Percentiles rank a stretch among this genome's conserved stretches.
phyloP scores from a whole-genome alignment of 768 basidiomycete genomes.

The Auricularia auricula-judae region DNA sequence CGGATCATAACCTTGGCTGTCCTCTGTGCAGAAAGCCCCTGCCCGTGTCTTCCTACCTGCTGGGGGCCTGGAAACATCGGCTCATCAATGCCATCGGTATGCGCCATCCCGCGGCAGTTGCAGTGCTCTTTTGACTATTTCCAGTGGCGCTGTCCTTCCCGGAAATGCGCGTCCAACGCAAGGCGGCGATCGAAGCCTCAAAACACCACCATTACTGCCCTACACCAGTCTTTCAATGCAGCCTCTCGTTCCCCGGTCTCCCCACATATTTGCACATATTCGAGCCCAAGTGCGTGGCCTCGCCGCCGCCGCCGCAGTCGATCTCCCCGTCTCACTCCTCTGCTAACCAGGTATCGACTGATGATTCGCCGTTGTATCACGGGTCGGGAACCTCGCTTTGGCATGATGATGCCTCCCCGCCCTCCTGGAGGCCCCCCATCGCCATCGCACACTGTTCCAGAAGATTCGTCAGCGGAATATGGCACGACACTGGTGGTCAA shows the following conservation, averaged over 20 bases:
- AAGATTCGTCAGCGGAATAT: constrained; percentile 42
- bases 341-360: constrained; percentile 59
- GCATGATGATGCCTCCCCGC: constrained; percentile 77
- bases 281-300: constrained; percentile 54
- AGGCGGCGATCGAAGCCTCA: constrained; percentile 54
- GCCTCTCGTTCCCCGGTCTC: constrained; percentile 83
- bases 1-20: constrained; percentile 76
- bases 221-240: constrained; percentile 86
- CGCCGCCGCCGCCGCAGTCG: not conserved
- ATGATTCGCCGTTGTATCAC: constrained; percentile 96
- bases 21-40: constrained; percentile 78
- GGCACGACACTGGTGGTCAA: constrained; percentile 91
- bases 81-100: constrained; percentile 57
- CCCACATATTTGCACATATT: constrained; percentile 87
- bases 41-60: constrained; percentile 67
- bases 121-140: constrained; percentile 1
- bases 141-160: constrained; percentile 65
- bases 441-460: constrained; percentile 23
- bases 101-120: constrained; percentile 6
- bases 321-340: not conserved
- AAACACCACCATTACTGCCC: constrained; percentile 45
- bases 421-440: constrained; percentile 20
- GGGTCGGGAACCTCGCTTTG: constrained; percentile 65
- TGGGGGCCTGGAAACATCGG: constrained; percentile 69
- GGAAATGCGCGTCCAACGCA: constrained; percentile 50